Evolutionary conservation across 2,329 filamentous ascomycete genomes (phyloP).

Genomic region (Tolypocladium sp.): DNA sequence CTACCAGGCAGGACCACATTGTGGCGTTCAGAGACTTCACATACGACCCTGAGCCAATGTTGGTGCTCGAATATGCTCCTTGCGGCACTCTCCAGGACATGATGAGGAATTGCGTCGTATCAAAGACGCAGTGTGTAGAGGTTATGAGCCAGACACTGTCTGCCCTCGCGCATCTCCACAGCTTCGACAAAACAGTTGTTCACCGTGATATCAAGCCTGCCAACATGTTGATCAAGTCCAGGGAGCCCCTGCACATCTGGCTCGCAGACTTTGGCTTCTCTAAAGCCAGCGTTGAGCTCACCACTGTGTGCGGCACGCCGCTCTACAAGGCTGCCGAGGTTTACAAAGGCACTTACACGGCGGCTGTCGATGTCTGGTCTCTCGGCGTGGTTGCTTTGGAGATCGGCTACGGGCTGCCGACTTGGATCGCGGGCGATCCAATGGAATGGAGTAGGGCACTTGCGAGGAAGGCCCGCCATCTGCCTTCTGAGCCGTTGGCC

Average conservation of each 20-base stretch:
- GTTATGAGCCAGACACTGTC: neutral
- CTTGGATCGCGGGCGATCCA: neutral
- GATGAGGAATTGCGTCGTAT: rapidly evolving
- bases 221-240: neutral
- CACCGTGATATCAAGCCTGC: neutral
- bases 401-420: neutral
- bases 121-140: neutral
- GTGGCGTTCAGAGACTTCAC: no score
- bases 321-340: neutral
- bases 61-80: no score
- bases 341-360: neutral
- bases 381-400: neutral
- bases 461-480: neutral
- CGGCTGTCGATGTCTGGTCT: neutral
- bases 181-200: neutral
- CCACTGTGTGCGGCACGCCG: neutral
- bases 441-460: neutral
- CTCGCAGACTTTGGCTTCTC: neutral
- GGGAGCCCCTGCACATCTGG: neutral
- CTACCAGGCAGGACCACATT: no score
- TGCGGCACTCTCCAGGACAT: neutral
- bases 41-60: no score
- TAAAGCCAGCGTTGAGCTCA: neutral
- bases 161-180: neutral
- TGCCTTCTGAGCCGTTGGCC: neutral